These are phyloP conservation scores for Martiniozyma asiatica DNA, from an alignment of 1,139 yeast species.

Conservation along the genomic window DNA sequence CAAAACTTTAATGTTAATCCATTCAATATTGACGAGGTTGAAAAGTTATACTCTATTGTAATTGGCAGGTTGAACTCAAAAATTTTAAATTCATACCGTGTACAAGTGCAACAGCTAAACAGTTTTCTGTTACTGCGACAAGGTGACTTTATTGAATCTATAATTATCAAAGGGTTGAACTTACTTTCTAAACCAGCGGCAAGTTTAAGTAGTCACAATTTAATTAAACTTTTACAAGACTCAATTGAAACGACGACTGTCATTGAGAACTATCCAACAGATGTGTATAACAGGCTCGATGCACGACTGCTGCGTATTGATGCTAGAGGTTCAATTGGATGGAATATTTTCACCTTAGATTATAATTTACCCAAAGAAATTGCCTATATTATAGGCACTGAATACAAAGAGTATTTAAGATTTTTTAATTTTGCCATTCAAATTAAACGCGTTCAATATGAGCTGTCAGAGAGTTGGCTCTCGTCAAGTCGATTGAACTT, in stretches of 20 bases:
- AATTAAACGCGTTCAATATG: constrained; percentile 47
- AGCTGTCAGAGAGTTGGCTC: constrained; percentile 39
- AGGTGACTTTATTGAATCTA: constrained; percentile 64
- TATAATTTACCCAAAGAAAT: constrained; percentile 57
- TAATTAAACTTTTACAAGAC: constrained; percentile 54
- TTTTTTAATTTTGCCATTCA: constrained; percentile 83
- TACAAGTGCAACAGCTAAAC: constrained; percentile 28
- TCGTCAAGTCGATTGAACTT: constrained; percentile 28
- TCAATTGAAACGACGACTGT: constrained; percentile 58
- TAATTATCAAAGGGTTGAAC: constrained; percentile 45
- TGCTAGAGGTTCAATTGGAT: constrained; percentile 51
- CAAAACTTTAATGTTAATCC: no score
- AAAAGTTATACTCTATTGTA: no score
- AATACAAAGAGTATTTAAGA: constrained; percentile 55
- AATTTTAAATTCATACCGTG: neutral
- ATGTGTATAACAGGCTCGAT: constrained; percentile 50
- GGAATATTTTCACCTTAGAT: constrained; percentile 91
- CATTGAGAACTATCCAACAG: constrained; percentile 24
- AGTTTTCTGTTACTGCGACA: constrained; percentile 58
- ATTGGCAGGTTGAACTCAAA: no score
- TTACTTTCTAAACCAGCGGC: constrained; percentile 52
- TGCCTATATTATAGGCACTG: constrained; percentile 28
- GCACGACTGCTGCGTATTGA: constrained; percentile 67
- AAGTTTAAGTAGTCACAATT: constrained; percentile 50
- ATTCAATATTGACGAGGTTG: no score